Base-by-base conservation (phyloP, 1,284 basidiomycete genomes). In the Retiboletus flavoniger region DNA sequence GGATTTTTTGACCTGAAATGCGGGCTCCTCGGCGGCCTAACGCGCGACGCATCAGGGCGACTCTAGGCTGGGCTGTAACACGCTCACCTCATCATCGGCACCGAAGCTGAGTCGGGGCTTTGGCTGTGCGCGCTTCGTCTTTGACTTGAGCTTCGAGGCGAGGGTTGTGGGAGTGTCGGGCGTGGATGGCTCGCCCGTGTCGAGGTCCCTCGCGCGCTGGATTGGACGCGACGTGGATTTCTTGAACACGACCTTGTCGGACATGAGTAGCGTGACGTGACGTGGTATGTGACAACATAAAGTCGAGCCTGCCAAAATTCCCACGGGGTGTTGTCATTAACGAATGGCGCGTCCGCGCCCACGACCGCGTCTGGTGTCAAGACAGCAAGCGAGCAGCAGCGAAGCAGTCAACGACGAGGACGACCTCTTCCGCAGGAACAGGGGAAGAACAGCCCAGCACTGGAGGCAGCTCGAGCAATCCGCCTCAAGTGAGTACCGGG, bases 51-150 rank as follows among this genome's bases (percentile, higher is more conserved):
- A 41, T 63, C 5, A 61, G 47, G 53, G 60, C 66, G 52, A 74
- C 66, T 56, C 47, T 47, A 26, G 39, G 43, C 4, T 14, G 14
- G 29, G 11, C 16, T 36, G 42, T 35, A 56, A 53, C 67, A 66
- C 61, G 68, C 78, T 56, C 63, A 88, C 90, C 75, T 90, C 89
- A 57, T 91, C 89, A 29, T 84, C 86, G 11, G 75, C 87, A 7
- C 91, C 93, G 74, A 95, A 95, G 68, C 92, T 95, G 53, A 95
- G 74, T 49, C 80, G 76, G 3, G 85, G 78, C 64, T 84, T 86
- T 19, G 81, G 77, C 63, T 84, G 85, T 6, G 77, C 67, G 57
- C 82, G 84, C 64, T 83, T 85, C 49, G 74, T 72, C 67, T 87
- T 85, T 61, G 79, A 84, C 76, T 85, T 91, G 54, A 89, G 64